Base-by-base conservation (phyloP, 805 yeast species). In the Candida nemodendra region DNA sequence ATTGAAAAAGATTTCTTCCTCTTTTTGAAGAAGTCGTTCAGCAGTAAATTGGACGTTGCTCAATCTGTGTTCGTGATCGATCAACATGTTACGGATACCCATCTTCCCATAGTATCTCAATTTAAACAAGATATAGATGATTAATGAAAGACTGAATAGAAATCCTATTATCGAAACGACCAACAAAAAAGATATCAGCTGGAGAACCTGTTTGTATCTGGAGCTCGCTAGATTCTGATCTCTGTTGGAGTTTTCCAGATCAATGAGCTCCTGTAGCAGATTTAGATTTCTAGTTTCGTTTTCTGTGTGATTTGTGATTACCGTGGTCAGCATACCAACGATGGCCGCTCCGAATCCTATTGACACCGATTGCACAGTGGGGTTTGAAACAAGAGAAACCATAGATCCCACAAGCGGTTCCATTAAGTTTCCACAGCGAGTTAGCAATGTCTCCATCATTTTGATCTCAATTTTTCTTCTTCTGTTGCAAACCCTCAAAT, bases 301-400 rank as follows among this genome's bases (percentile, higher is more conserved):
- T 16, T 32, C 42, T 8, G 32, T 18, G 15, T 34, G 33, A 7
- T 38, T 44, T 8, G 45, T 32, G 9, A 49, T n/a, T 16, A 47
- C 14, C 8, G 44, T 41, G 11, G 50, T 41, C 35, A 49, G n/a
- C 19, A 49, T 30, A 8, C 51, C 51, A 9, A 49, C 27, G 5
- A 49, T 36, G 6, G 54, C 50, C 7, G 51, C 50, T 14, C 51
- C 41, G 18, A 47, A 34, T 3, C 54, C 54, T 11, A 49, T 22
- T 1, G 50, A 41, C 12, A 49, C 33, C 2, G 47, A 42, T 29
- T 49, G 50, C 4, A 46, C 43, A 1, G 46, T 32, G 2, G 50
- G 51, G 19, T 33, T 42, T 1, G 49, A 18, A 0, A 38, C 40
- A 18, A 48, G 19, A 12, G 30, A 25, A 15, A 39, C 14, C 8